Evolutionary conservation across 1,284 basidiomycete genomes (phyloP), one percentile per base, ranked within the genome.

Genomic region (Puccinia coronata): DNA sequence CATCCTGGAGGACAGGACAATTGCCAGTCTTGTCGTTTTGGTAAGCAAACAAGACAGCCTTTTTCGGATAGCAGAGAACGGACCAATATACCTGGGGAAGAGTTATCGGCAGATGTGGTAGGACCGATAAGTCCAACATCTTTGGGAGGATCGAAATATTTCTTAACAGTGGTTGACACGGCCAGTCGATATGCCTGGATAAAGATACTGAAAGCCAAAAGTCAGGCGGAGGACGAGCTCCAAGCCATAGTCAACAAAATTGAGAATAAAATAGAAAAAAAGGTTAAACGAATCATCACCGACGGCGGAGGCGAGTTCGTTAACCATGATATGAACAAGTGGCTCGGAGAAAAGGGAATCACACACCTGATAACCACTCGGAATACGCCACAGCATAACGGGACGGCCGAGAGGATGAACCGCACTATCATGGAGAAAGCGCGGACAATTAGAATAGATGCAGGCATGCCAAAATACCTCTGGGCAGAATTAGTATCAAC

Each of bases 351-450:
- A 36, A 78, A 69, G 41, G 76, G 76, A 16, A 78, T 78, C 14
- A 36, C 39, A 28, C 61, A 49, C 23, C 47, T 78, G 1, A 39
- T 78, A 25, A 78, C 61, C 2, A 78, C 76, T 14, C 36, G 59
- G 47, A 53, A 78, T 36, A 78, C 76, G 14, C 76, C 76, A n/a
- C 76, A 78, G 47, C 18, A 78, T 34, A 78, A 78, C 55, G 76
- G 76, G 4, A 78, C 47, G 0, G 47, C 63, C 18, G 76, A 78
- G 25, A 51, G 76, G n/a, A 78, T 53, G 31, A 78, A 78, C 18
- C 55, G 63, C 20, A 51, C 75, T 0, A 31, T 77, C 18, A 77
- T 77, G 39, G 75, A 77, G 16, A 77, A 77, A 51, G 41, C 43
- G 9, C 28, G 75, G 20, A 67, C 61, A 5, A 28, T 77, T 31